Conservation (phyloP, 2,329 filamentous ascomycete species). For the Cladosporium austrohemisphaericum region DNA sequence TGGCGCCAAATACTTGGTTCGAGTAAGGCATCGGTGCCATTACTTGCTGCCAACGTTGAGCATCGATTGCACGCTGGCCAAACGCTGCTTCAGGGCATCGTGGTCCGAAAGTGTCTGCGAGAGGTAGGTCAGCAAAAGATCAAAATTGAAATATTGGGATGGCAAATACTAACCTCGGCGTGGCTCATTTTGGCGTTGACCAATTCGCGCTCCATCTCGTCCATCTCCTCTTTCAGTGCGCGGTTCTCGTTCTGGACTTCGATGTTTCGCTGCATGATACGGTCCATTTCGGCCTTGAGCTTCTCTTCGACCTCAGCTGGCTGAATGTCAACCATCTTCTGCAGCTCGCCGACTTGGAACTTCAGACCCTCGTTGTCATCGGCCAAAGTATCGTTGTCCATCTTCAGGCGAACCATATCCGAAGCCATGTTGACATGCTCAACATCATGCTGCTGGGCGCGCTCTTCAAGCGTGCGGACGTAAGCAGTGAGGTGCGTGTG, state of each 20-base stretch:
- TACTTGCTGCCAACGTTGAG: constrained; percentile 31
- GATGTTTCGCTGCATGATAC: constrained; percentile 85
- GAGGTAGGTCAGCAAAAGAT: constrained; percentile 19
- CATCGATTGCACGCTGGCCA: constrained; percentile 45
- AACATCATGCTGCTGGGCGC: constrained; percentile 79
- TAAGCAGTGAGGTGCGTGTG: constrained; percentile 67
- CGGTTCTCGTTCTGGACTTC: constrained; percentile 94
- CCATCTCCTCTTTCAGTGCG: constrained; percentile 80
- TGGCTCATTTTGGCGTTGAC: constrained; percentile 93
- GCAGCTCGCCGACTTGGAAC: constrained; percentile 79
- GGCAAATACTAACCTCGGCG: constrained; percentile 70
- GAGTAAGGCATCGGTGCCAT: too few species aligned
- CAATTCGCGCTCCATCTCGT: constrained; percentile 86
- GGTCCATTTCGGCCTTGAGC: constrained; percentile 80
- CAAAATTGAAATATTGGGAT: neutral
- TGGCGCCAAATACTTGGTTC: too few species aligned
- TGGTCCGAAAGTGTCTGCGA: constrained; percentile 46
- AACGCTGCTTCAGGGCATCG: constrained; percentile 48
- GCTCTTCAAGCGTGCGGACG: constrained; percentile 81
- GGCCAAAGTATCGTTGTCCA: constrained; percentile 83
- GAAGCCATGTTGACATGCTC: constrained; percentile 91
- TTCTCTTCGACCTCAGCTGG: constrained; percentile 80
- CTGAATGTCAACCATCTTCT: constrained; percentile 82
- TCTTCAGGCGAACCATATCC: constrained; percentile 85
- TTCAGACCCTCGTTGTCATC: constrained; percentile 87